A percentile compares a stretch with the other conserved stretches of the same genome.
Conservation (phyloP, 768 basidiomycete species). For the Aureoboletus auriporus region DNA sequence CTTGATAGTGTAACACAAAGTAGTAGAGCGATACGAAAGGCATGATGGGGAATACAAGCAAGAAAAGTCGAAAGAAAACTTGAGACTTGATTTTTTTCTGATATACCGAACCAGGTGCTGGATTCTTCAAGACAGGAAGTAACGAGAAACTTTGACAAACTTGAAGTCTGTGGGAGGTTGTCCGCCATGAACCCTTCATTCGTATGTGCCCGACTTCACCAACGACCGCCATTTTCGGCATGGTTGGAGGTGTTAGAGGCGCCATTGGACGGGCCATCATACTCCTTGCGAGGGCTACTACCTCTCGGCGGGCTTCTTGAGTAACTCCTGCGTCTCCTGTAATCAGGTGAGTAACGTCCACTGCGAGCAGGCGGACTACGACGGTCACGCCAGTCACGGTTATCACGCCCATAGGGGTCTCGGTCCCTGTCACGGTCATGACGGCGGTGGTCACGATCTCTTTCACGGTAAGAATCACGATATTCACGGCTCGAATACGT, state of each 20-base stretch:
- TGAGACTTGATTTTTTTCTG: slow-evolving; percentile 63
- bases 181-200: slow-evolving; percentile 42
- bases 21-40: slow-evolving; percentile 45
- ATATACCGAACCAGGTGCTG: slow-evolving; percentile 49
- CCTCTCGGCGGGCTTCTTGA: slow-evolving; percentile 79
- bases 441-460: slow-evolving; percentile 40
- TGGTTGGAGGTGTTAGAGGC: slow-evolving; percentile 33
- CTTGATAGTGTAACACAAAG: slow-evolving; percentile 43
- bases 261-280: slow-evolving; percentile 41
- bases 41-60: slow-evolving; percentile 35
- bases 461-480: slow-evolving; percentile 46
- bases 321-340: slow-evolving; percentile 71
- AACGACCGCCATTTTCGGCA: slow-evolving; percentile 48
- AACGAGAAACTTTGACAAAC: slow-evolving; percentile 49
- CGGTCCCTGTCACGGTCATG: slow-evolving; percentile 46
- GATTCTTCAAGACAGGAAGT: slow-evolving; percentile 45
- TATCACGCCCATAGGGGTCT: slow-evolving; percentile 68
- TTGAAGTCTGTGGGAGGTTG: slow-evolving; percentile 39
- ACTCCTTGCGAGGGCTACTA: slow-evolving; percentile 52
- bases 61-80: slow-evolving; percentile 57
- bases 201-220: slow-evolving; percentile 54
- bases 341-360: slow-evolving; percentile 73
- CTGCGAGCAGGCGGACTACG: slow-evolving; percentile 68
- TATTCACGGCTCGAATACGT: slow-evolving; percentile 41
- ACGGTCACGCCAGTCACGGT: slow-evolving; percentile 75